phyloP scores from a whole-genome alignment of 1,284 basidiomycete genomes.

The Malassezia globosa region DNA sequence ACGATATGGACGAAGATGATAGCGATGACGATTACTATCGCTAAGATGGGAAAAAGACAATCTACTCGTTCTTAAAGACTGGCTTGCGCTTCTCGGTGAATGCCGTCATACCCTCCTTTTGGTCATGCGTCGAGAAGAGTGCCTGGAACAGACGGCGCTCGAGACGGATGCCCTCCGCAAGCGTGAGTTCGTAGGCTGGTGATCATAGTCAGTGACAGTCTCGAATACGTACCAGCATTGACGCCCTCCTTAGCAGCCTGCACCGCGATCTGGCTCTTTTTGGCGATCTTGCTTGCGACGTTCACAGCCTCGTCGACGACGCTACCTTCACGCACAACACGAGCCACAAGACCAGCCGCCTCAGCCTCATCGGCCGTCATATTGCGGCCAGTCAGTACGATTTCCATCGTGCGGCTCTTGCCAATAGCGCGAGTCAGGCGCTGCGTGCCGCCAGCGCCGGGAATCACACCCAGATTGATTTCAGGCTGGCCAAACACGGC shows the following conservation, averaged over 20 bases:
- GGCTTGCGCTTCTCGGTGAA: slow-evolving; percentile 87
- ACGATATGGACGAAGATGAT: slow-evolving; percentile 1
- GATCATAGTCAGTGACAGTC: not conserved
- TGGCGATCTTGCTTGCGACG: slow-evolving; percentile 68
- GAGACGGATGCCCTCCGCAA: slow-evolving; percentile 72
- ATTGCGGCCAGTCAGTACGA: slow-evolving; percentile 66
- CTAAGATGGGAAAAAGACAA: not conserved
- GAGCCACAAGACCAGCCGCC: slow-evolving; percentile 70
- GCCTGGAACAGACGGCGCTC: slow-evolving; percentile 85
- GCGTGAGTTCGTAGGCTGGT: slow-evolving; percentile 61
- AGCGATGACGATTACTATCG: slow-evolving; percentile 19
- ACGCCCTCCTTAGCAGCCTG: slow-evolving; percentile 91
- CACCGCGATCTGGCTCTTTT: slow-evolving; percentile 72
- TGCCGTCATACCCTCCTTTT: slow-evolving; percentile 96
- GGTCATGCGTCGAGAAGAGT: slow-evolving; percentile 86
- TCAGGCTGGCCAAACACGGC: slow-evolving; percentile 95
- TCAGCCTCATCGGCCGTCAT: slow-evolving; percentile 73
- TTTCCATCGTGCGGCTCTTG: slow-evolving; percentile 90
- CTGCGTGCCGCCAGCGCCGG: slow-evolving; percentile 72
- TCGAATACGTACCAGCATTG: slow-evolving; percentile 61
- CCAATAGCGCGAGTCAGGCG: slow-evolving; percentile 75
- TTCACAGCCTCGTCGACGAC: slow-evolving; percentile 81
- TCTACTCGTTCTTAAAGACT: slow-evolving; percentile 34
- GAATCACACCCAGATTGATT: slow-evolving; percentile 92
- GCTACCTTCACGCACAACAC: slow-evolving; percentile 58